Evolutionary conservation across 345 rosid genomes (phyloP).

Genomic region (Durio zibethinus): DNA sequence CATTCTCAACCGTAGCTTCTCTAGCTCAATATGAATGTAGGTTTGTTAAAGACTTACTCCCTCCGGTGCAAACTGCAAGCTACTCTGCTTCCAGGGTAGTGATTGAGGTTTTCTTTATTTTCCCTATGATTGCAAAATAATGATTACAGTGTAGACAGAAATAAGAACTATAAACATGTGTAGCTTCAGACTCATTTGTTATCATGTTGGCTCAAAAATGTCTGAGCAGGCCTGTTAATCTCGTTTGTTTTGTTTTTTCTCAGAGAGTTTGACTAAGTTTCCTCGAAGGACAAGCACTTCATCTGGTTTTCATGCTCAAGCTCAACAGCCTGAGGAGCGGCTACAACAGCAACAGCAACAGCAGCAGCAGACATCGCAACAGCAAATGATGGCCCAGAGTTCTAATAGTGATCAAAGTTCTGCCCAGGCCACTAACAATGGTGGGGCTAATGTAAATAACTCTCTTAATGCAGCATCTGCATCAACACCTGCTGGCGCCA

Average conservation of each 20-base stretch:
- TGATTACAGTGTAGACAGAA: background rate
- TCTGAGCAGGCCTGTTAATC: background rate
- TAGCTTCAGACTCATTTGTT: slow-evolving; percentile 10
- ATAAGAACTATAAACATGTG: background rate
- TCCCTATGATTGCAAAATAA: background rate
- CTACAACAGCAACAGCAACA: slow-evolving; percentile 35
- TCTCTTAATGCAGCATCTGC: slow-evolving; percentile 51
- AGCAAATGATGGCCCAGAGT: slow-evolving; percentile 45
- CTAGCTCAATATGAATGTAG: background rate
- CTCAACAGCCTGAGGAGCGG: slow-evolving; percentile 66
- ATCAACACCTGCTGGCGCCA: slow-evolving; percentile 64
- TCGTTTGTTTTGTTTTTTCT: slow-evolving; percentile 17
- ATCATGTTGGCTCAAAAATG: background rate
- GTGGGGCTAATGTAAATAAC: slow-evolving; percentile 51
- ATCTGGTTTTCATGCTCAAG: slow-evolving; percentile 48
- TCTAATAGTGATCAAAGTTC: slow-evolving; percentile 48
- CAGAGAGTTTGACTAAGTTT: slow-evolving; percentile 96
- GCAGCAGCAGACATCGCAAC: slow-evolving; percentile 46
- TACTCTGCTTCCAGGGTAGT: background rate
- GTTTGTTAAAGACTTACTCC: background rate
- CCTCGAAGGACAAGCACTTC: slow-evolving; percentile 69
- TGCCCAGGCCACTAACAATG: slow-evolving; percentile 53
- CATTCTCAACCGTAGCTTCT: background rate
- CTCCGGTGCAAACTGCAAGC: background rate
- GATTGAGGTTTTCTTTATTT: background rate